A percentile compares a stretch with the other conserved stretches of the same genome.
Evolutionary conservation across 208 protist species (phyloP).

Genomic region (Borovskyia barvae): DNA sequence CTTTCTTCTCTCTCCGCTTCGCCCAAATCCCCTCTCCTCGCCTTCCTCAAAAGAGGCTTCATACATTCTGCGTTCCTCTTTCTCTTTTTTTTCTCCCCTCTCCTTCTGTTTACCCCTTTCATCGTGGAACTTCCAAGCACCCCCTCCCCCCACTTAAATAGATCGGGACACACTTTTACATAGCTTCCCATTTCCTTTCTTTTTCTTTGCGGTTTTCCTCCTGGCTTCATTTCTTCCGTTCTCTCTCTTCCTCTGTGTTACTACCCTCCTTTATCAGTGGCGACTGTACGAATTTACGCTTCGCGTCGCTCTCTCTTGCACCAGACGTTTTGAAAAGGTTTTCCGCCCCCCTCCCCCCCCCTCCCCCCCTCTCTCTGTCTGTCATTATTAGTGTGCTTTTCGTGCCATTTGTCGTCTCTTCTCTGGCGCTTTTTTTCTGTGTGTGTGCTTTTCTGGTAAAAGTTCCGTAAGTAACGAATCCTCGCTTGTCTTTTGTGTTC

Average conservation of each 20-base stretch:
- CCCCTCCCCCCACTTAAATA: no score
- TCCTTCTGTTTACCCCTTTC: not conserved
- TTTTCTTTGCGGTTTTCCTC: not conserved
- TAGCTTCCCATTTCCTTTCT: not conserved
- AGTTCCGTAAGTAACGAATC: not conserved
- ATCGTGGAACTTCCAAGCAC: no score
- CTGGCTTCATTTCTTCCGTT: conserved; percentile 1
- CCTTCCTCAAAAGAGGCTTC: not conserved
- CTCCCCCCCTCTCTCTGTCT: not conserved
- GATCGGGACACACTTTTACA: not conserved
- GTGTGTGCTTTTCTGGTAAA: not conserved
- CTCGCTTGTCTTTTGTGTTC: not conserved
- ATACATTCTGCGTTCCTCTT: not conserved
- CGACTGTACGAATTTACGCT: no score
- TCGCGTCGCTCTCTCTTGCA: no score
- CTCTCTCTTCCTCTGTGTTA: not conserved
- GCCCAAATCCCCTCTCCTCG: not conserved
- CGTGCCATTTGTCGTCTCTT: not conserved
- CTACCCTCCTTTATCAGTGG: no score
- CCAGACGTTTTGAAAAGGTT: not conserved
- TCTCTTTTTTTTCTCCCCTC: conserved; percentile 2
- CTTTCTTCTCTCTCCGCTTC: not conserved
- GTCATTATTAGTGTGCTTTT: not conserved
- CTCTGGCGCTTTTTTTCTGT: not conserved
- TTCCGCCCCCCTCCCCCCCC: not conserved